Evolutionary conservation across 164 flowering plant genomes (phyloP), one percentile per base, ranked within the genome.

Genomic region (Umbellularia californica): DNA sequence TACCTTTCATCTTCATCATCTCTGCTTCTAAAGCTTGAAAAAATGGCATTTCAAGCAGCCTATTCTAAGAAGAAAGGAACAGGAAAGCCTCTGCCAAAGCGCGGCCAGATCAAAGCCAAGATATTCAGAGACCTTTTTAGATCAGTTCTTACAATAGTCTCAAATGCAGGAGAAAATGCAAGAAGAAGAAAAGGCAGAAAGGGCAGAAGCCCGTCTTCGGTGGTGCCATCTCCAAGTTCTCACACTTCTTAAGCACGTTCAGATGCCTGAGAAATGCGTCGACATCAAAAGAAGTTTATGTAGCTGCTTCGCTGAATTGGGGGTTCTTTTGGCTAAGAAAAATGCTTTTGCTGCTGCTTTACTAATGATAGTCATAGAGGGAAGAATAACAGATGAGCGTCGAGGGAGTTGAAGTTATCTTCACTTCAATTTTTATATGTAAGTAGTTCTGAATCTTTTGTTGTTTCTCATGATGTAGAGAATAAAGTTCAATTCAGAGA

Each of bases 101-200:
- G 69, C 5, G 69, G 69, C 12, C 69, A 67, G 47, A 20, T 67
- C 69, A 67, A 67, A 33, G 50, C 50, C 20, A 67, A 14, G 69
- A 67, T 67, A 27, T 67, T 67, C n/a, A 30, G 17, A 67, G 2
- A 14, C 2, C 14, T 67, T 35, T 12, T 67, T 19, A 67, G 69
- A 67, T 17, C 47, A 28, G 13, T 67, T 20, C 9, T 67, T 19
- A 35, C 20, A 5, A 25, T 67, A 1, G 47, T 20, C 12, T 30
- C 69, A 30, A 30, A 67, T 25, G 22, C 50, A 3, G 12, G 22
- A 67, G 69, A 30, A 17, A 67, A 67, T 12, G 35, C 15, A 15
- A 67, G 19, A 17, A 67, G 69, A 67, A 67, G 47, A 17, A 30
- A 41, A 28, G 28, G 28, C 11, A 12, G 14, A 22, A 24, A 24